Base-by-base conservation (phyloP, 352 stramenopile genomes). In the Pythium phragmitis region DNA sequence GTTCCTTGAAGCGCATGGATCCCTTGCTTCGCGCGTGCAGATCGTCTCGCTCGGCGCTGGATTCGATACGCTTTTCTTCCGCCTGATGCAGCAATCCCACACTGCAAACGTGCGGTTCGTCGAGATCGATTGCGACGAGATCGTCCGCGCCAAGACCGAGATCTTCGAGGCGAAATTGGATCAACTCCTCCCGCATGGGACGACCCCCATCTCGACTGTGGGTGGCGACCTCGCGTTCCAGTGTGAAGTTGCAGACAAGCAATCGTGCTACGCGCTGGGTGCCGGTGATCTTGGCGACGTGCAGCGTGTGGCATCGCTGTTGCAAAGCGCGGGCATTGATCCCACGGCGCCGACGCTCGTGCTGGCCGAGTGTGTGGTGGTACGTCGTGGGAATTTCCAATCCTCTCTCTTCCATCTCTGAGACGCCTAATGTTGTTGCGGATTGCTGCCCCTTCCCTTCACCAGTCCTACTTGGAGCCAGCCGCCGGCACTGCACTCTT, bases 41-140 rank as follows among this genome's bases (percentile, higher is more conserved):
- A 82, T 92, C 23, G 48, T 92, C 17, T 92, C 82, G 48, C 74
- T 92, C 8, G 82, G 82, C 30, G 79, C 80, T 19, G 82, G 83
- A 11, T 92, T 89, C 53, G 83, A 92, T 70, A 90, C 81, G 42
- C 70, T 90, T 5, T 88, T 85, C 65, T 92, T 90, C 68, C 79
- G 81, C 42, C 51, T 92, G 11, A 46, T 77, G 17, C 56, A 77
- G 45, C 57, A 79, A 13, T 57, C 65, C 6, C 23, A 60, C 16
- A n/a, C 30, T 56, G 36, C 59, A 1, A 61, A 66, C 8, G 2
- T 88, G 17, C 39, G 48, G 4, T 84, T 89, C 37, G 65, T 73
- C 7, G 83, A 92, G 60, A 72, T 90, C 36, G 83, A 92, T 67
- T 90, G 79, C 60, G 65, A 76, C 3, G 66, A 61, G 21, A 90